Evolutionary conservation across 2,329 filamentous ascomycete genomes (phyloP).

Genomic region (Alternaria atra): DNA sequence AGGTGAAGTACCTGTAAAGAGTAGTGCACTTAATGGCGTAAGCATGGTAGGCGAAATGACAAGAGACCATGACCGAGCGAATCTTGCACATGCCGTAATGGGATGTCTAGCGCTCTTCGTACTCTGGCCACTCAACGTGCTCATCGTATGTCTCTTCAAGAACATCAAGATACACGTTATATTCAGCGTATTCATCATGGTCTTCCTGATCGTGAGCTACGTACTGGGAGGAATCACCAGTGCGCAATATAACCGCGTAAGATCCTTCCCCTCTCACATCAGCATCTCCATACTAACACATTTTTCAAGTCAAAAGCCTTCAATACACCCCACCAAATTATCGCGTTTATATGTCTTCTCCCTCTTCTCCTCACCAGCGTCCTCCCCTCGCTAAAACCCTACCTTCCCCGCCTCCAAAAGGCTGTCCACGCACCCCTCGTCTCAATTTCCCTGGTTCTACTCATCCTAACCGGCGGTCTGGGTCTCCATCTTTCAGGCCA

Average conservation of each 20-base stretch:
- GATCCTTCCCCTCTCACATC: conserved; percentile 1
- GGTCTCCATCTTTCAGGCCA: conserved; percentile 42
- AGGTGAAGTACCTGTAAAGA: conserved; percentile 46
- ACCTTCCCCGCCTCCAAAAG: conserved; percentile 48
- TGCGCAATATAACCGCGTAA: conserved; percentile 52
- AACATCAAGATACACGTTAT: conserved; percentile 55
- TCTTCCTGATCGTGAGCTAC: conserved; percentile 51
- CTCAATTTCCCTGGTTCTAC: conserved; percentile 41
- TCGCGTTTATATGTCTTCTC: conserved; percentile 61
- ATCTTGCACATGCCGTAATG: conserved; percentile 43
- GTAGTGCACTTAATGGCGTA: conserved; percentile 32
- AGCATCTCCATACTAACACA: neutral
- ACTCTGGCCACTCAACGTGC: conserved; percentile 42
- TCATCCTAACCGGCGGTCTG: conserved; percentile 46
- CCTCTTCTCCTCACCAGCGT: conserved; percentile 37
- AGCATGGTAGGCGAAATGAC: conserved; percentile 30
- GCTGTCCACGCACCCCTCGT: conserved; percentile 55
- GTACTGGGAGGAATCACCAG: conserved; percentile 55
- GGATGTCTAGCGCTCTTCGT: conserved; percentile 47
- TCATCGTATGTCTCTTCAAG: conserved; percentile 51
- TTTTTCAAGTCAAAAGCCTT: conserved; percentile 51
- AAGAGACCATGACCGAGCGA: conserved; percentile 39
- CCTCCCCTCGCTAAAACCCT: conserved; percentile 29
- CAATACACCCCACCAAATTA: conserved; percentile 58
- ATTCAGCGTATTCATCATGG: conserved; percentile 50